Base-by-base conservation (phyloP, 164 flowering plant genomes). In the Cinnamomum chago region DNA sequence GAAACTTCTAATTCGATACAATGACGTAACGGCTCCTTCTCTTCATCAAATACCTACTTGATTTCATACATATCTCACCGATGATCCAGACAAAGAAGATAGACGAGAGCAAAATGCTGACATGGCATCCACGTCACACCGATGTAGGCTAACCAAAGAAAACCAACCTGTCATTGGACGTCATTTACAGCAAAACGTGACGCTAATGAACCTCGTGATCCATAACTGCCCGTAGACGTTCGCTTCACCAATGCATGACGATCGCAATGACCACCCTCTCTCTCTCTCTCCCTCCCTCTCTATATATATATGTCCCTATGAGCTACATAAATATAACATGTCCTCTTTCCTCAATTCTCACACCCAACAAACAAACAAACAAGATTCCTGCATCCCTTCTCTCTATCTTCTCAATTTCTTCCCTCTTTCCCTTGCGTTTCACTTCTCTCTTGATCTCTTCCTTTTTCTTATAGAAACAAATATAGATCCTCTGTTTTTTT, bases 141-240 rank as follows among this genome's bases (percentile, higher is more conserved):
- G 47, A 35, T 35, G 47, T 35, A 35, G 60, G 60, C 20, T 55
- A 27, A 51, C 18, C 22, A 28, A 25, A 58, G 11, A 18, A 71
- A 33, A 58, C 30, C 17, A 47, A 3, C 25, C 15, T 25, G 71
- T 68, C 33, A 68, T 30, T 40, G 50, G 14, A 68, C 71, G 71
- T 35, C 71, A 68, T 68, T 50, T 15, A 68, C 55, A 47, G 71
- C 71, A 15, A 68, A 30, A 40, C 47, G 47, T 68, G 71, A 47
- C 55, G 71, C 52, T 68, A 47, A n/a, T n/a, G 6, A 11, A 50
- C 22, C 24, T 17, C 0, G 35, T 67, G 70, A 33, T 28, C 22
- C 70, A 22, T 20, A 68, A 68, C 71, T 47, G 71, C 55, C 58
- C 58, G 52, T 68, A 47, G 71, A 47, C 71, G 72, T 70, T 55